phyloP scores from a whole-genome alignment of 345 rosid genomes.

The Rhodomyrtus tomentosa region DNA sequence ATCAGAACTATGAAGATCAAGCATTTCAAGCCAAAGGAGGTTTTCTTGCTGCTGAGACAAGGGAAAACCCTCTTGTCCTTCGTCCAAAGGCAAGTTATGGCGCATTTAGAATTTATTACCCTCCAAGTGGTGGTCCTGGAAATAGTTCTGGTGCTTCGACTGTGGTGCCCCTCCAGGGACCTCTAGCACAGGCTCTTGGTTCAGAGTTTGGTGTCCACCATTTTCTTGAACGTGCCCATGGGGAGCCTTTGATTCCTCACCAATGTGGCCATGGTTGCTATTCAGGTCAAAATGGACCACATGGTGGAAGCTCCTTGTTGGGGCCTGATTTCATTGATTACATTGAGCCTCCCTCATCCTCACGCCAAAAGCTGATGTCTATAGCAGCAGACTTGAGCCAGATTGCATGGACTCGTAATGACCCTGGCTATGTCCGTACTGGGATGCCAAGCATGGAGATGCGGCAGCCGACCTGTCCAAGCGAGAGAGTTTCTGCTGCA shows the following conservation, averaged over 20 bases:
- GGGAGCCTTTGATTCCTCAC: conserved; percentile 43
- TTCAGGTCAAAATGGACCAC: conserved; percentile 11
- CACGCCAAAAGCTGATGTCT: conserved; percentile 60
- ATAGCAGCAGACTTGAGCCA: conserved; percentile 78
- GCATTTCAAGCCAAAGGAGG: not conserved
- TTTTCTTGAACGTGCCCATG: conserved; percentile 39
- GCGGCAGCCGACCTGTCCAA: conserved; percentile 5
- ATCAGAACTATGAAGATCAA: not conserved
- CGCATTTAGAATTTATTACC: conserved; percentile 58
- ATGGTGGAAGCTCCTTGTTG: conserved; percentile 27
- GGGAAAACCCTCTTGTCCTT: conserved; percentile 12
- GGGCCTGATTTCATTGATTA: conserved; percentile 85
- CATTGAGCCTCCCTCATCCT: conserved; percentile 45
- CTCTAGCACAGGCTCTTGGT: conserved; percentile 37
- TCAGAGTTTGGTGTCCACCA: conserved; percentile 30
- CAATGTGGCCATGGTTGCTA: conserved; percentile 79
- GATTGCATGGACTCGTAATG: conserved; percentile 79
- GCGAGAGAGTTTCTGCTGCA: conserved; percentile 2
- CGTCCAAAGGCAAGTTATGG: conserved; percentile 56
- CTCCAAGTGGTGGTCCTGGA: conserved; percentile 14
- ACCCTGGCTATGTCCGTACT: conserved; percentile 33
- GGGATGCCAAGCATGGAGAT: conserved; percentile 1
- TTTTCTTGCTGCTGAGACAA: conserved; percentile 9
- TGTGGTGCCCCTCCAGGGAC: conserved; percentile 36
- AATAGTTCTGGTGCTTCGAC: conserved; percentile 12